A percentile compares a stretch with the other conserved stretches of the same genome.
These are phyloP conservation scores for Pseudogymnoascus sp. DNA, from an alignment of 2,329 filamentous ascomycete genomes.

Conservation along the genomic window DNA sequence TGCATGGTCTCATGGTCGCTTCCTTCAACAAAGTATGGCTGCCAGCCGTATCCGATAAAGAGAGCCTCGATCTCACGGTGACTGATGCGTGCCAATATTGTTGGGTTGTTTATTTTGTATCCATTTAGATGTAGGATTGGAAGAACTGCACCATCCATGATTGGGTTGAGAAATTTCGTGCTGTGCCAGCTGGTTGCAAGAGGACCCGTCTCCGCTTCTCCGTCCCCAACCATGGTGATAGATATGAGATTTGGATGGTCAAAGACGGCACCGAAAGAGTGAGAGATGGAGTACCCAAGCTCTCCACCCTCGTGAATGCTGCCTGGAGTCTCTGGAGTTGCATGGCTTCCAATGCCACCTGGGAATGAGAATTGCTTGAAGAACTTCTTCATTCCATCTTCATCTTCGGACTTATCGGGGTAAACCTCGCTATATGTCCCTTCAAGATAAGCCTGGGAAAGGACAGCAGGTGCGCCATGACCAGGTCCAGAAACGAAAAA, in stretches of 20 bases:
- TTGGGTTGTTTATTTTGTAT: conserved; percentile 81
- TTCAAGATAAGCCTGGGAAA: conserved; percentile 71
- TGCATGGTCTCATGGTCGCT: conserved; percentile 68
- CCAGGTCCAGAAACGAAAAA: conserved; percentile 71
- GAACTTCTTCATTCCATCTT: conserved; percentile 63
- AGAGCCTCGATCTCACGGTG: conserved; percentile 64
- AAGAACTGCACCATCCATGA: conserved; percentile 68
- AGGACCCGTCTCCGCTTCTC: conserved; percentile 73
- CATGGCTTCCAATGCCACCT: conserved; percentile 69
- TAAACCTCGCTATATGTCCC: conserved; percentile 73
- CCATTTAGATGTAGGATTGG: conserved; percentile 73
- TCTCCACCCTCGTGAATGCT: conserved; percentile 74
- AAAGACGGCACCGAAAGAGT: conserved; percentile 70
- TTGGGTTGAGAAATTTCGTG: conserved; percentile 74
- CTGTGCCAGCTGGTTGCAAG: conserved; percentile 75
- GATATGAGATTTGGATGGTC: conserved; percentile 69
- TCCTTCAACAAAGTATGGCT: conserved; percentile 73
- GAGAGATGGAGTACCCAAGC: conserved; percentile 72
- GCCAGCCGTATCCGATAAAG: conserved; percentile 69
- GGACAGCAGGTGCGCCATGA: conserved; percentile 67
- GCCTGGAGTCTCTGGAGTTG: conserved; percentile 70
- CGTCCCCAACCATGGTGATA: conserved; percentile 71
- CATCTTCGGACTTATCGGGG: conserved; percentile 61
- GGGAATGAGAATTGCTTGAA: conserved; percentile 82
- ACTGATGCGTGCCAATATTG: conserved; percentile 62